phyloP scores from a whole-genome alignment of 345 rosid genomes.

The Salix suchowensis region DNA sequence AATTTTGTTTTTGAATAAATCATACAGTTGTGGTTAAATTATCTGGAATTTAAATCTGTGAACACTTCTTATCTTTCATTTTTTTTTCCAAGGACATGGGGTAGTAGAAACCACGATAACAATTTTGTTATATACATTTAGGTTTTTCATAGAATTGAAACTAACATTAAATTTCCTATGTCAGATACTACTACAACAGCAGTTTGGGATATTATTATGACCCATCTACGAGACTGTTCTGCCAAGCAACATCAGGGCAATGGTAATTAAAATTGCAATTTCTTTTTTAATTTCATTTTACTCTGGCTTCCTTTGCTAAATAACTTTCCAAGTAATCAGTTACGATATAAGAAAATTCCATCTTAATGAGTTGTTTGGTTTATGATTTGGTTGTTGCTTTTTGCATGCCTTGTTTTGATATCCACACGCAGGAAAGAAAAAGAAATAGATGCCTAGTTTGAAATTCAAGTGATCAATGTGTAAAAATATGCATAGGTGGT shows the following conservation, averaged over 20 bases:
- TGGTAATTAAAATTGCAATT: conserved; percentile 45
- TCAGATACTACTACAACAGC: conserved; percentile 93
- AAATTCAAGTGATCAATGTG: too few relatives aligned
- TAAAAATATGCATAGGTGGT: too few relatives aligned
- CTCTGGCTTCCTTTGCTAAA: neutral
- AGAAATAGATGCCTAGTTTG: too few relatives aligned
- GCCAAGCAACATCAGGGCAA: conserved; percentile 75
- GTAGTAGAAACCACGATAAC: neutral
- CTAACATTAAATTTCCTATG: neutral
- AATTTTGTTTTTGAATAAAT: neutral
- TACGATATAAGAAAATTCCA: neutral
- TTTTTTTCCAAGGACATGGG: neutral
- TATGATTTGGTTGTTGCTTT: neutral
- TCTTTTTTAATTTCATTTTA: neutral
- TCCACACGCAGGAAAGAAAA: neutral
- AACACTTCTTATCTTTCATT: neutral
- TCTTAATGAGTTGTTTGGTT: neutral
- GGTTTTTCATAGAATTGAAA: neutral
- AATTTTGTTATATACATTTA: neutral
- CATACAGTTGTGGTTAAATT: neutral
- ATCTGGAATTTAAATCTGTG: neutral
- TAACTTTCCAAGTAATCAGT: conserved; percentile 2
- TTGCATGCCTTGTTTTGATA: neutral
- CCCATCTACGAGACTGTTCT: conserved; percentile 71
- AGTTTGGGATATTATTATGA: conserved; percentile 86